These are phyloP conservation scores for Rosa multiflora DNA, from an alignment of 306 rosid species.

Conservation along the genomic window DNA sequence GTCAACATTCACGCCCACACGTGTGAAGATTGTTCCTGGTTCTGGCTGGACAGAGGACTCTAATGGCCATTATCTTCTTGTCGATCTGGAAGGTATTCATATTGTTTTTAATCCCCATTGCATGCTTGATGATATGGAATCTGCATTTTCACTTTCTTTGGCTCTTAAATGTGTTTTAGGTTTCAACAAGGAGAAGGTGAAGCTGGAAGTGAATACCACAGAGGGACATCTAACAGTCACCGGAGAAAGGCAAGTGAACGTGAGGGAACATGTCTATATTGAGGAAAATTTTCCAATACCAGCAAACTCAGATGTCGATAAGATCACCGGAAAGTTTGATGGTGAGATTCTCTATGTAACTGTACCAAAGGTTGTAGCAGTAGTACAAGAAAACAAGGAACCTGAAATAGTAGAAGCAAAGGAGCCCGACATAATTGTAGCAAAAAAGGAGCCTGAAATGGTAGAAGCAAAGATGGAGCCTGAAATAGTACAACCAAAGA, in stretches of 20 bases:
- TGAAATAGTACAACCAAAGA: slow-evolving; percentile 6
- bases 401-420: background rate
- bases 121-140: background rate
- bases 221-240: slow-evolving; percentile 34
- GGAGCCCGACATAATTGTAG: slow-evolving; percentile 11
- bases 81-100: slow-evolving; percentile 72
- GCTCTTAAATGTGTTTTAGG: slow-evolving; percentile 31
- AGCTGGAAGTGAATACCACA: slow-evolving; percentile 34
- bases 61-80: slow-evolving; percentile 51
- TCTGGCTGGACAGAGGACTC: slow-evolving; percentile 63
- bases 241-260: slow-evolving; percentile 52
- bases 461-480: slow-evolving; percentile 30
- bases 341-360: slow-evolving; percentile 56
- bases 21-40: slow-evolving; percentile 47
- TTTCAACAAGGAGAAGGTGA: slow-evolving; percentile 60
- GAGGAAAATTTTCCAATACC: slow-evolving; percentile 44
- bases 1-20: background rate
- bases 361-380: slow-evolving; percentile 39
- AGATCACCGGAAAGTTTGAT: slow-evolving; percentile 51
- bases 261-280: slow-evolving; percentile 35
- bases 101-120: background rate
- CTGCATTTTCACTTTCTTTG: background rate
- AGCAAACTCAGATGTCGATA: slow-evolving; percentile 39
- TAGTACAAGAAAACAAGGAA: slow-evolving; percentile 3
- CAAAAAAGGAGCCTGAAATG: background rate